phyloP scores from a whole-genome alignment of 179 eudicot species.

The Dionaea muscipula region DNA sequence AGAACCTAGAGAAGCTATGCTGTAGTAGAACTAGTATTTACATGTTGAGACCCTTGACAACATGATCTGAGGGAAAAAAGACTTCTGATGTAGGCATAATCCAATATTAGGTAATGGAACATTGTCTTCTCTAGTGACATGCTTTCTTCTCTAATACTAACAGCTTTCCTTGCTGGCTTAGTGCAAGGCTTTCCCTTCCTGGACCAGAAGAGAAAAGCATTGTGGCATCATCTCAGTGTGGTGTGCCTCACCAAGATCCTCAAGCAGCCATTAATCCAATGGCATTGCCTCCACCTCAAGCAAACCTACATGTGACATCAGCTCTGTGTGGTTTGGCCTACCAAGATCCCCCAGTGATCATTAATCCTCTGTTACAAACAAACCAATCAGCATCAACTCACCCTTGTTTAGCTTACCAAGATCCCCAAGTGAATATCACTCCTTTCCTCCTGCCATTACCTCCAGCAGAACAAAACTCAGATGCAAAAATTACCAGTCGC shows the following conservation, averaged over 20 bases:
- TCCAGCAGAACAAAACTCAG: background rate
- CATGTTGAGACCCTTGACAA: too few relatives aligned
- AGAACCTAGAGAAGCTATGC: too few relatives aligned
- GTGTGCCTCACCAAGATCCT: slow-evolving; percentile 8
- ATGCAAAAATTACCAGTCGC: background rate
- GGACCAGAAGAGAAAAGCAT: slow-evolving; percentile 30
- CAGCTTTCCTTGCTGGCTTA: slow-evolving; percentile 5
- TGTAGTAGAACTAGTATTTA: too few relatives aligned
- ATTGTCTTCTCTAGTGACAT: too few relatives aligned
- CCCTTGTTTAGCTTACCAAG: too few relatives aligned
- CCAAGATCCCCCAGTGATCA: slow-evolving; percentile 5
- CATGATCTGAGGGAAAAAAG: too few relatives aligned
- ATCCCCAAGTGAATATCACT: too few relatives aligned
- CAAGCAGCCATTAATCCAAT: slow-evolving; percentile 12
- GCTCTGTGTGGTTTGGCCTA: slow-evolving; percentile 7
- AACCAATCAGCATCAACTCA: too few relatives aligned
- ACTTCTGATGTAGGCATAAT: too few relatives aligned
- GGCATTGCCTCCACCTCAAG: slow-evolving; percentile 29
- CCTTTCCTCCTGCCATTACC: too few relatives aligned
- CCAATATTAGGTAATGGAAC: too few relatives aligned
- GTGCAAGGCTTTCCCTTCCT: slow-evolving; percentile 31
- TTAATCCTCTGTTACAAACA: background rate
- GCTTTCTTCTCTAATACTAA: too few relatives aligned
- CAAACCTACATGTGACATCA: slow-evolving; percentile 16
- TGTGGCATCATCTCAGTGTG: slow-evolving; percentile 11